These are phyloP conservation scores for Yamadazyma atlantica DNA, from an alignment of 1,139 yeast species.

Conservation along the genomic window DNA sequence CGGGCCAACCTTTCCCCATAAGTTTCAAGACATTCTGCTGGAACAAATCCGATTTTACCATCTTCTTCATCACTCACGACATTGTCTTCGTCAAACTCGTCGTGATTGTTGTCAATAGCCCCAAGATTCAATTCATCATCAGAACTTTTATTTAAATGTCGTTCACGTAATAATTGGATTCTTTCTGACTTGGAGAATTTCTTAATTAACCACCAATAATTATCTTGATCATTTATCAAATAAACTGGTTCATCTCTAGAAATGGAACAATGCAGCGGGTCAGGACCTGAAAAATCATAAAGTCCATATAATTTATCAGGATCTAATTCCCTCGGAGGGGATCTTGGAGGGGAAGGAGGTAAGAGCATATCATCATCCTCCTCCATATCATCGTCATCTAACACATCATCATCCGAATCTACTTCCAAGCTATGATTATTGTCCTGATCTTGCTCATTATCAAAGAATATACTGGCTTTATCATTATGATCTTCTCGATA, in stretches of 20 bases:
- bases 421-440: slow-evolving; percentile 9
- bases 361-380: slow-evolving; percentile 26
- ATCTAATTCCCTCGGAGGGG: slow-evolving; percentile 81
- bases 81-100: slow-evolving; percentile 14
- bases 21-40: slow-evolving; percentile 93
- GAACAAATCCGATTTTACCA: slow-evolving; percentile 83
- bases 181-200: slow-evolving; percentile 50
- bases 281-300: slow-evolving; percentile 87
- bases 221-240: slow-evolving; percentile 82
- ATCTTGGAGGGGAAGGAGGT: slow-evolving; percentile 68
- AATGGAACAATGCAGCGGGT: slow-evolving; percentile 86
- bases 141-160: slow-evolving; percentile 12
- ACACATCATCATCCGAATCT: slow-evolving; percentile 13
- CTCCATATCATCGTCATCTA: slow-evolving; percentile 17
- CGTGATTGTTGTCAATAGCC: slow-evolving; percentile 9
- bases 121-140: slow-evolving; percentile 3
- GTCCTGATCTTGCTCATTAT: slow-evolving; percentile 8
- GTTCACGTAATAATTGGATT: slow-evolving; percentile 14
- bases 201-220: slow-evolving; percentile 95
- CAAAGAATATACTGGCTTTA: slow-evolving; percentile 13
- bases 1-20: slow-evolving; percentile 90
- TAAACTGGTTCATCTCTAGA: slow-evolving; percentile 80
- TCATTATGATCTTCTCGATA: not conserved
- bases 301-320: slow-evolving; percentile 85
- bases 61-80: slow-evolving; percentile 47